Percentiles rank a stretch among this genome's conserved stretches.
Evolutionary conservation across 1,284 basidiomycete species (phyloP).

Genomic region (Ustilago loliicola): DNA sequence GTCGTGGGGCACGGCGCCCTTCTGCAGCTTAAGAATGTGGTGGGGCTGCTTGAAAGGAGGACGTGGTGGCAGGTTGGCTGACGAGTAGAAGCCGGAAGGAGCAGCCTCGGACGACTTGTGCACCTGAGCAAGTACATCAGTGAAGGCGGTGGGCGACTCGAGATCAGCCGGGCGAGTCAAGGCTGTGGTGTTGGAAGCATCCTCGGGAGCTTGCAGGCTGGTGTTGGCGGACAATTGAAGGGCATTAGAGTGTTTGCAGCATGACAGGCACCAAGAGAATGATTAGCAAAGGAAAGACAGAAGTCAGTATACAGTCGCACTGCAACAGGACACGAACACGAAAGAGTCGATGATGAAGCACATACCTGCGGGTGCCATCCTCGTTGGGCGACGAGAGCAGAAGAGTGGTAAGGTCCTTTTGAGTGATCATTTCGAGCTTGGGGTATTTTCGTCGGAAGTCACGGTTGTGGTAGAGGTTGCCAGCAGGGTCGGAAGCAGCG

Average conservation of each 20-base stretch:
- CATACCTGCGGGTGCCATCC: conserved; percentile 68
- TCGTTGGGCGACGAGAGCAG: conserved; percentile 83
- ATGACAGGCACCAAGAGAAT: background rate
- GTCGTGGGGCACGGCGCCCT: conserved; percentile 67
- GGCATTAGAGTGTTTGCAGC: background rate
- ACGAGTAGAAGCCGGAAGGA: conserved; percentile 55
- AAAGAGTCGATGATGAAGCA: background rate
- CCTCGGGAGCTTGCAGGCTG: conserved; percentile 63
- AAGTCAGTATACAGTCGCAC: background rate
- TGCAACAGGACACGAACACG: background rate
- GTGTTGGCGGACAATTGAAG: background rate
- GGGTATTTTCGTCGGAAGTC: conserved; percentile 93
- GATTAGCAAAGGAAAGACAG: background rate
- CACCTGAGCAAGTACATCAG: conserved; percentile 67
- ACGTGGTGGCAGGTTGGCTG: conserved; percentile 63
- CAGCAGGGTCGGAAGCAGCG: conserved; percentile 71
- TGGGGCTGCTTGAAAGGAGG: conserved; percentile 67
- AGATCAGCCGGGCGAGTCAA: conserved; percentile 66
- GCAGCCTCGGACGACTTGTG: conserved; percentile 53
- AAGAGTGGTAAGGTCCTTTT: conserved; percentile 75
- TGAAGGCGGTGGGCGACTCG: conserved; percentile 67
- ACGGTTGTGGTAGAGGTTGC: conserved; percentile 84
- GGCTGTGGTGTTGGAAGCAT: conserved; percentile 56
- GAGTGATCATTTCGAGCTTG: conserved; percentile 74
- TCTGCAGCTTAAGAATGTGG: conserved; percentile 66